Base-by-base conservation (phyloP, 768 basidiomycete species). In the Auricularia heimuer region DNA sequence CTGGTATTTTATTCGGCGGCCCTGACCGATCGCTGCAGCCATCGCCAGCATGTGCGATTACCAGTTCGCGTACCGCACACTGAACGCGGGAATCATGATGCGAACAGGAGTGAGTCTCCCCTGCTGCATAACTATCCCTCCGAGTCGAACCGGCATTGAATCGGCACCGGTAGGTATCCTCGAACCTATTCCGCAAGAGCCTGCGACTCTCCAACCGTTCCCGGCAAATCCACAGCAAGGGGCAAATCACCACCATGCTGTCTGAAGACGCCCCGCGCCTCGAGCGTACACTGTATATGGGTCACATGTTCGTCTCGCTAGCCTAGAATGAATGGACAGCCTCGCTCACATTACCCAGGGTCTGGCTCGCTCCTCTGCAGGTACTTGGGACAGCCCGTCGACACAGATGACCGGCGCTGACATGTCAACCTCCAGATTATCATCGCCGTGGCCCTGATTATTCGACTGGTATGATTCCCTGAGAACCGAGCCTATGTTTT, bases 201-300 rank as follows among this genome's bases (percentile, higher is more conserved):
- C 75, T 90, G 45, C 81, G 87, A 14, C 75, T 90, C 0, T 89
- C 87, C 18, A 83, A 83, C 1, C 78, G 81, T 60, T 78, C 86
- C 7, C 78, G 86, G 18, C 65, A 81, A 33, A 77, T 83, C 45
- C 85, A 87, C 69, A 83, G 80, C 24, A 83, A 83, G 54, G 88
- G 88, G 0, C 78, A 86, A 70, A 84, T 89, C 61, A 88, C 83
- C 7, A 90, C 87, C 0, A 82, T 89, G 78, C 85, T 89, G 4
- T 84, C 85, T 1, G 80, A 83, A 11, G 88, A 90, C 69, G 75
- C 85, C 0, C 79, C 81, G 4, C 80, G 83, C 58, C 71, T 88
- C 24, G 86, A 87, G 65, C 67, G 73, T 11, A 78, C 82, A 69
- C 72, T 76, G 18, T 76, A 71, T 4, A 79, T 68, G 54, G 68